Conservation (phyloP, 345 rosid species). For the Cardamine resedifolia region DNA sequence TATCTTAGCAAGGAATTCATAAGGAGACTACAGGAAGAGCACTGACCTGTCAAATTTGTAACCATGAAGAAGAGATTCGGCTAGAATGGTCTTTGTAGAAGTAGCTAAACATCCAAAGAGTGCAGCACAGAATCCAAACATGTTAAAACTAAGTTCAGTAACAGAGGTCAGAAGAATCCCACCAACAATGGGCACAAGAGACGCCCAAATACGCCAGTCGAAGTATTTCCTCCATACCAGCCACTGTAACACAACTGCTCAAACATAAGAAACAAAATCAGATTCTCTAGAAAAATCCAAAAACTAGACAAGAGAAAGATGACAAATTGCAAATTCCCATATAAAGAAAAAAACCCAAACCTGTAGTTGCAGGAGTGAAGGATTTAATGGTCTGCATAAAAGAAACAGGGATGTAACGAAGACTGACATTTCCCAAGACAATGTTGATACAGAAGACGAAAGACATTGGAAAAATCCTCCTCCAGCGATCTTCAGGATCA, state of each 20-base stretch:
- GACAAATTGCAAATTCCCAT: neutral
- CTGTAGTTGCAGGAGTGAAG: conserved; percentile 99
- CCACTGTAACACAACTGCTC: conserved; percentile 95
- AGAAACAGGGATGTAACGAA: conserved; percentile 95
- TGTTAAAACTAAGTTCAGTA: conserved; percentile 94
- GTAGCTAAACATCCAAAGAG: conserved; percentile 97
- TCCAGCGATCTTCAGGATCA: conserved; percentile 95
- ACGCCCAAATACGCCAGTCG: conserved; percentile 97
- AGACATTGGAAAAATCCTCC: conserved; percentile 97
- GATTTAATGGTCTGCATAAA: conserved; percentile 99
- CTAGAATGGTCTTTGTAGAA: conserved; percentile 98
- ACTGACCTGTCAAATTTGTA: conserved; percentile 97
- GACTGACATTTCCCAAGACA: conserved; percentile 92
- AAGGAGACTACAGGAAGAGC: neutral
- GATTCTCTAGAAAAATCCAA: neutral
- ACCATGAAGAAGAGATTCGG: conserved; percentile 94
- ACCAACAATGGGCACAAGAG: conserved; percentile 93
- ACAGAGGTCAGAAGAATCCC: conserved; percentile 95
- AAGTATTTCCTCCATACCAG: conserved; percentile 93
- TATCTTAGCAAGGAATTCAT: neutral
- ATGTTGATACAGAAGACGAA: conserved; percentile 96
- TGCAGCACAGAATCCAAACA: conserved; percentile 97
- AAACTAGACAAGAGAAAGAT: neutral
- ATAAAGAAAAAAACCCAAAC: conserved; percentile 39
- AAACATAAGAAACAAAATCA: conserved; percentile 26